Conservation (phyloP, 2,329 filamentous ascomycete species). For the Alternaria ethzedia region DNA sequence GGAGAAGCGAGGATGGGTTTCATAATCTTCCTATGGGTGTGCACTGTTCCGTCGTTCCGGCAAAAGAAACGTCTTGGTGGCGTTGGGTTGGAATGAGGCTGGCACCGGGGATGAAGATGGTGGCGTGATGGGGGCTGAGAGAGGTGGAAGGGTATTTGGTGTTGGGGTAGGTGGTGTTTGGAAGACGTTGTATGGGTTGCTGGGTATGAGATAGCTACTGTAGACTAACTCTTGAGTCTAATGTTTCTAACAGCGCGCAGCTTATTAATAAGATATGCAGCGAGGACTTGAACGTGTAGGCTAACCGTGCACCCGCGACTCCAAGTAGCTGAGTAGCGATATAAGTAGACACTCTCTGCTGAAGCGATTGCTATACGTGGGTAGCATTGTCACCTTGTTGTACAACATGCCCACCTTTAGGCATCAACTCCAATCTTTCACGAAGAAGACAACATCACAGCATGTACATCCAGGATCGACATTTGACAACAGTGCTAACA, state of each 20-base stretch:
- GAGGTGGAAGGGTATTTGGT: neutral
- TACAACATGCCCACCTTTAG: neutral
- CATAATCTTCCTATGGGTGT: neutral
- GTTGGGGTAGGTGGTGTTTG: neutral
- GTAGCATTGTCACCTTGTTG: neutral
- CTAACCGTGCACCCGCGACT: neutral
- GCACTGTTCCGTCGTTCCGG: neutral
- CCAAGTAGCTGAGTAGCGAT: neutral
- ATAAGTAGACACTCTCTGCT: neutral
- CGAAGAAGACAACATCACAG: neutral
- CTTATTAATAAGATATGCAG: neutral
- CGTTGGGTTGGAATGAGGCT: neutral
- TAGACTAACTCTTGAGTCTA: rapidly evolving
- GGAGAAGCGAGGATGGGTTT: neutral
- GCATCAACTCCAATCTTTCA: neutral
- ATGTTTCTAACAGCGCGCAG: neutral
- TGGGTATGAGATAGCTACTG: neutral
- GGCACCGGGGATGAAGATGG: neutral
- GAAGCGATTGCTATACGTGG: neutral
- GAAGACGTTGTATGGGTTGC: neutral
- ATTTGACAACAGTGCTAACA: neutral
- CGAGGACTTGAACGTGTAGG: neutral
- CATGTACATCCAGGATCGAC: neutral
- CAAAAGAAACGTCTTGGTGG: neutral
- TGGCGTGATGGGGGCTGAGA: neutral